Evolutionary conservation across 169 alveolate species (phyloP).

Genomic region (Plasmodium gallinaceum): DNA sequence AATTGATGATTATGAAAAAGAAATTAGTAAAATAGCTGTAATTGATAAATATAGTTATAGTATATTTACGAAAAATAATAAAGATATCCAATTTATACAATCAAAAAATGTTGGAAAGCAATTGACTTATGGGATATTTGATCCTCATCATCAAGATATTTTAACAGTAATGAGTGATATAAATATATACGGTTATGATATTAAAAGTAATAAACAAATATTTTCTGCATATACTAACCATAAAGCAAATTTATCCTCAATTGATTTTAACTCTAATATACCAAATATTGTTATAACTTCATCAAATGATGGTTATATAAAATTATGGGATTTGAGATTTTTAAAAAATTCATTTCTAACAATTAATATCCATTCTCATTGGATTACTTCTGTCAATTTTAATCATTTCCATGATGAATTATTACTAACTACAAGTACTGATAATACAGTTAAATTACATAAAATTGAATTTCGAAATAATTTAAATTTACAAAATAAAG

Average conservation of each 20-base stretch:
- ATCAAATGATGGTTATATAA: constrained; percentile 89
- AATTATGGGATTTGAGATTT: constrained; percentile 93
- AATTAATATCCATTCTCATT: constrained; percentile 90
- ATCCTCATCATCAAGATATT: constrained; percentile 71
- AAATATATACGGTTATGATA: constrained; percentile 68
- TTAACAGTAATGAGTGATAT: constrained; percentile 61
- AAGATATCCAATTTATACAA: constrained; percentile 31
- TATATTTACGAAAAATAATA: constrained; percentile 30
- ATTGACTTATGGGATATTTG: constrained; percentile 50
- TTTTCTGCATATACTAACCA: constrained; percentile 79
- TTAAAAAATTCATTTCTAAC: constrained; percentile 78
- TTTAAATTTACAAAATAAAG: constrained; percentile 76
- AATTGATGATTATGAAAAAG: constrained; percentile 29
- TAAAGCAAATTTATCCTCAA: constrained; percentile 78
- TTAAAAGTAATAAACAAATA: constrained; percentile 39
- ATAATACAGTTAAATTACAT: constrained; percentile 85
- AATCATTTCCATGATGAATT: constrained; percentile 94
- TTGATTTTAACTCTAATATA: constrained; percentile 92
- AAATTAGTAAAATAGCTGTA: constrained; percentile 37
- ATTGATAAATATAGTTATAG: constrained; percentile 51
- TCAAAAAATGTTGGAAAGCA: constrained; percentile 33
- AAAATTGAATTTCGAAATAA: constrained; percentile 66
- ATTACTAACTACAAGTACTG: constrained; percentile 90
- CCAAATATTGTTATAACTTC: constrained; percentile 91
- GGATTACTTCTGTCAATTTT: constrained; percentile 88